A percentile compares a stretch with the other conserved stretches of the same genome.
These are phyloP conservation scores for Boletus mariae DNA, from an alignment of 1,284 basidiomycete genomes.

Conservation along the genomic window DNA sequence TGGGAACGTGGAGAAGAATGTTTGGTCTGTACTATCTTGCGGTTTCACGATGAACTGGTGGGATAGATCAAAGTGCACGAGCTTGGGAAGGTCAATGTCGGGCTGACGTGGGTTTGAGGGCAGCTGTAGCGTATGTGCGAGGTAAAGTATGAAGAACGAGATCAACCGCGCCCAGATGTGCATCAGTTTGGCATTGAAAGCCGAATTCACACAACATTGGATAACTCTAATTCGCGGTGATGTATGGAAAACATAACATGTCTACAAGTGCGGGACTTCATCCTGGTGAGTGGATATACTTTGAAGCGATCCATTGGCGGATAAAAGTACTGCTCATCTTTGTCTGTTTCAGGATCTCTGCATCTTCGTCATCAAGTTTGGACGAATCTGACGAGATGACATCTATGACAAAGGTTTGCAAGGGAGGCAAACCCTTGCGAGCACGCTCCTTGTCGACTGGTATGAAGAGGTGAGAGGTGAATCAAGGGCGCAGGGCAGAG, in stretches of 20 bases:
- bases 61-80: slow-evolving; percentile 26
- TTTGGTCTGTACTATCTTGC: slow-evolving; percentile 4
- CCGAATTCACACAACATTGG: slow-evolving; percentile 9
- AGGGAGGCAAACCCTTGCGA: slow-evolving; percentile 52
- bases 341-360: slow-evolving; percentile 62
- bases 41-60: slow-evolving; percentile 12
- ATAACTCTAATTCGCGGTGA: too few relatives aligned
- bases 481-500: background rate
- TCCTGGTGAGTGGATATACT: slow-evolving; percentile 12
- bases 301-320: slow-evolving; percentile 71
- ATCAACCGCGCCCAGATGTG: background rate
- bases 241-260: too few relatives aligned
- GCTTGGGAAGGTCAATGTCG: background rate
- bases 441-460: slow-evolving; percentile 62
- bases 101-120: background rate
- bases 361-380: slow-evolving; percentile 59
- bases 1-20: slow-evolving; percentile 8
- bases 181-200: slow-evolving; percentile 7
- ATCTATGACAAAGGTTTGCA: slow-evolving; percentile 78
- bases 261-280: slow-evolving; percentile 5
- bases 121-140: slow-evolving; percentile 5
- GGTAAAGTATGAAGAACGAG: background rate
- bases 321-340: slow-evolving; percentile 94
- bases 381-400: slow-evolving; percentile 71
- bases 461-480: slow-evolving; percentile 3